Evolutionary conservation across 2,329 filamentous ascomycete species (phyloP).

Genomic region (Neofusicoccum sp.): DNA sequence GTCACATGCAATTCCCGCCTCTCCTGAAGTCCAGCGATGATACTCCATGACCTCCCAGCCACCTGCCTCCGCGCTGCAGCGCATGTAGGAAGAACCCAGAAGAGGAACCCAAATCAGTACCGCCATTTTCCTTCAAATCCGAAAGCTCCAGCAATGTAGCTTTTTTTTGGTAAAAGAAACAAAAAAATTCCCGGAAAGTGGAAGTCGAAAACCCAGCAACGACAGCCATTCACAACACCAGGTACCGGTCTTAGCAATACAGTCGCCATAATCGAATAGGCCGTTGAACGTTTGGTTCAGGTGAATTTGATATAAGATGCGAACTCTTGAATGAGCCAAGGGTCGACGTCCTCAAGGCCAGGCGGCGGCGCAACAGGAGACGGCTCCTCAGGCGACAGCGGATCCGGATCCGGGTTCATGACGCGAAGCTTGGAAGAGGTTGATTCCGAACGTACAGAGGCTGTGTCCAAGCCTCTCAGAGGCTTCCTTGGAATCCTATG

Average conservation of each 20-base stretch:
- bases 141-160: background rate
- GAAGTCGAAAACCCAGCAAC: background rate
- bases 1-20: background rate
- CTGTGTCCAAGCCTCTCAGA: background rate
- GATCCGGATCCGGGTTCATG: conserved; percentile 14
- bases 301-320: conserved; percentile 40
- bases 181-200: background rate
- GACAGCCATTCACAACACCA: background rate
- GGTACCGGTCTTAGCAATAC: background rate
- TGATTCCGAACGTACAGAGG: background rate
- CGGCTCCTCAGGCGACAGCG: conserved; percentile 5
- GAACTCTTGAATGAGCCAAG: conserved; percentile 40
- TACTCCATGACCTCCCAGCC: background rate
- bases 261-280: background rate
- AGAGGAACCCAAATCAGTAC: background rate
- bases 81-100: background rate
- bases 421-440: background rate
- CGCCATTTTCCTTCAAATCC: background rate
- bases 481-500: background rate
- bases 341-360: conserved; percentile 34
- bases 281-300: background rate
- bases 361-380: conserved; percentile 21
- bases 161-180: background rate
- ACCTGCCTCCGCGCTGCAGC: background rate
- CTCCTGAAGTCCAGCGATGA: background rate